Evolutionary conservation across 2,329 filamentous ascomycete genomes (phyloP), one percentile per base, ranked within the genome.

Genomic region (Parastagonospora nodorum): DNA sequence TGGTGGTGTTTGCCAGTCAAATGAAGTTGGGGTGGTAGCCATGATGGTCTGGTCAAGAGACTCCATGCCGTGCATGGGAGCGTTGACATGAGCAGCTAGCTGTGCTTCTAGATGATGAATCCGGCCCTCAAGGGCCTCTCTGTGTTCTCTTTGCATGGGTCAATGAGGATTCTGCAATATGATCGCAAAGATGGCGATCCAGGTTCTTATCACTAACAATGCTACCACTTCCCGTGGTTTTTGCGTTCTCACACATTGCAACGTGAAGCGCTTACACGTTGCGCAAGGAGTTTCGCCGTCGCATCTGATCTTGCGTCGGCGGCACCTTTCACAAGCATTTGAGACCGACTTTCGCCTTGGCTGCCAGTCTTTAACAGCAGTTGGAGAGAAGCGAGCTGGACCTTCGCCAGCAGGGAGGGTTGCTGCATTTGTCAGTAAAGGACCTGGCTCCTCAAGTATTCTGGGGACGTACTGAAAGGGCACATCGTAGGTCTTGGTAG

Each of bases 21-120:
- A 66, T 19, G 59, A 58, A 31, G 68, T 55, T 11, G 67, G 48
- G 11, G 63, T 57, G n/a, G 57, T 50, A n/a, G 57, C 61, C 52
- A 68, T 56, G 31, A 70, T 50, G 42, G 56, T 63, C 32, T 63
- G 52, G 46, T 69, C 61, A 39, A 70, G 66, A 4, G 63, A 63
- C 45, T 72, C 69, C 70, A 73, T 69, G 8, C 68, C 70, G 33
- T 71, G 67, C 64, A 72, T 71, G 15, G 69, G 71, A 8, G 68
- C 63, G 48, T 64, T 71, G 1, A 72, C 67, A 28, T 72, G 68
- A 5, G 67, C 63, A 15, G 68, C 68, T 12, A 73, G 51, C 42
- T 73, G 71, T 5, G 71, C 66, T 42, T 73, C 71, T 8, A 73
- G 58, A 32, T 72, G 69, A 41, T 72, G 69, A 61, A 73, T 73